Evolutionary conservation across 257 asterid genomes (phyloP), one percentile per base, ranked within the genome.

Genomic region (Misopates orontium): DNA sequence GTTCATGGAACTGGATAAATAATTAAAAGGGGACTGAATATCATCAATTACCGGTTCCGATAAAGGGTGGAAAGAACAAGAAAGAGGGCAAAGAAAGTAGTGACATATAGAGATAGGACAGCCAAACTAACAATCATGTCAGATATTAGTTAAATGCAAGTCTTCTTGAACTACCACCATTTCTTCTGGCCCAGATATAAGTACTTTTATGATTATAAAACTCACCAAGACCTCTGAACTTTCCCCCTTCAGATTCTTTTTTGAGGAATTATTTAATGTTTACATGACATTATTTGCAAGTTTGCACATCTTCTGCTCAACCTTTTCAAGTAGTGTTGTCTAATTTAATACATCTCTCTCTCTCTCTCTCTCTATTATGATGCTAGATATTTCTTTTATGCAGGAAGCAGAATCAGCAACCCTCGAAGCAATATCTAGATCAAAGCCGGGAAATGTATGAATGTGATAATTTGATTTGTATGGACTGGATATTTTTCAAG

Each of bases 401-500:
- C 76, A 93, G 97, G 99, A 90, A 79, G 92, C 95, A 74, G 99
- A 93, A 76, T 71, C 92, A 70, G 97, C 97, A 41, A 93, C 96
- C 62, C 95, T 93, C 52, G 99, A 93, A 82, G 99, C 99, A 70
- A 52, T 88, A 71, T 84, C 99, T 62, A 78, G 89, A 81, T 86
- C 96, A 62, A 90, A 83, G 86, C 80, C 75, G 48, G 99, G 96
- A 85, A 87, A 79, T 77, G 99, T 93, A 90, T 66, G 95, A 18
- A 54, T 23, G 47, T 56, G 21, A 49, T 68, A 44, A 40, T 42
- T 73, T 72, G 24, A 60, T 75, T 60, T 49, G 60, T 69, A 45
- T 57, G 62, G 42, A 55, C 68, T 22, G 20, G 21, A 55, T 48
- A 6, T 1, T 31, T 61, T 58, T 49, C 28, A 66, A 48, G 58